Evolutionary conservation across 176 grass and related monocot species (phyloP).

Genomic region (Eragrostis nindensis): DNA sequence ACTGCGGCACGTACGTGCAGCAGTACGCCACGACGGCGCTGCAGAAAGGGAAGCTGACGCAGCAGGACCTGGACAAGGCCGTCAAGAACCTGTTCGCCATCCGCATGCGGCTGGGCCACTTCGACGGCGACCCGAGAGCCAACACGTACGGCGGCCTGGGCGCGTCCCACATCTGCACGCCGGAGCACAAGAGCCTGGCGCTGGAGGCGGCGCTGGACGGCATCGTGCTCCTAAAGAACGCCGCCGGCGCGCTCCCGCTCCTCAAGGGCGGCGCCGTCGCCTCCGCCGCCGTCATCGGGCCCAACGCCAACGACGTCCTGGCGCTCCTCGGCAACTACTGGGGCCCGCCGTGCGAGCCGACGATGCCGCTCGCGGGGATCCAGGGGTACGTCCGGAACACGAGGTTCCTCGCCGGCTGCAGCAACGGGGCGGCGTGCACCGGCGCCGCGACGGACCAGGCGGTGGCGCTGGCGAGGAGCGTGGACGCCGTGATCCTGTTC

Average conservation of each 20-base stretch:
- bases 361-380: constrained; percentile 38
- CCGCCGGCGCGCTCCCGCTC: constrained; percentile 44
- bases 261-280: not conserved
- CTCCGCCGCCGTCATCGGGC: constrained; percentile 61
- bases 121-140: constrained; percentile 64
- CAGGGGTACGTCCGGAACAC: constrained; percentile 17
- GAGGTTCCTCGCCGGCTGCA: constrained; percentile 55
- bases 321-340: constrained; percentile 68
- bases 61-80: constrained; percentile 65
- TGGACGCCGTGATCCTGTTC: constrained; percentile 5
- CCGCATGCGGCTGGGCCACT: constrained; percentile 78
- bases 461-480: not conserved
- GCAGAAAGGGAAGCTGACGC: constrained; percentile 49
- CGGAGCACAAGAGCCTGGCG: constrained; percentile 60
- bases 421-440: constrained; percentile 13
- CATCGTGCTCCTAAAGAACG: constrained; percentile 85
- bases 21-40: constrained; percentile 44
- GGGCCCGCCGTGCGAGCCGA: constrained; percentile 55
- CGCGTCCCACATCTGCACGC: constrained; percentile 50
- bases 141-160: constrained; percentile 54
- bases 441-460: not conserved
- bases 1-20: constrained; percentile 59
- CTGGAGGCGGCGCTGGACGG: constrained; percentile 73
- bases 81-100: constrained; percentile 58
- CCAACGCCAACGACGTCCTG: constrained; percentile 51